These are phyloP conservation scores for Aspergillus intermedius DNA, from an alignment of 2,329 filamentous ascomycete species.

Conservation along the genomic window DNA sequence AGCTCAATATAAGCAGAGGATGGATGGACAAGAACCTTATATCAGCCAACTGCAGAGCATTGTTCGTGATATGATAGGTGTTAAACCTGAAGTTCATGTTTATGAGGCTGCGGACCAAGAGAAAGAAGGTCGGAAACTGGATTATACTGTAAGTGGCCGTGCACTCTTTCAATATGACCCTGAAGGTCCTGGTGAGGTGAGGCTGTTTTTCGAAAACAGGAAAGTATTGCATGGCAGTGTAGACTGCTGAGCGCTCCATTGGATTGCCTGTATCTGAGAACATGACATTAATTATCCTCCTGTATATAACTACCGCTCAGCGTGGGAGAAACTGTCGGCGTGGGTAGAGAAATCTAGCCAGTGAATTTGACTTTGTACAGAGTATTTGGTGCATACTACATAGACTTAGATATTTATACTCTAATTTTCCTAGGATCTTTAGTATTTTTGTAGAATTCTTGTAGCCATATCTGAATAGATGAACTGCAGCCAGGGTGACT, in stretches of 20 bases:
- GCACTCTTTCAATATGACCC: neutral
- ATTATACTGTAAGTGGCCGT: neutral
- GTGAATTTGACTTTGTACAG: neutral
- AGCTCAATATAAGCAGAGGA: neutral
- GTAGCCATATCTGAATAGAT: neutral
- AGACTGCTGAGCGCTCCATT: neutral
- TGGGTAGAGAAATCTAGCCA: neutral
- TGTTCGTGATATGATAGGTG: neutral
- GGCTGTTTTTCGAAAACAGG: neutral
- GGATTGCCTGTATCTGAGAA: neutral
- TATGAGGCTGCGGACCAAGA: neutral
- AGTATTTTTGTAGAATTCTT: neutral
- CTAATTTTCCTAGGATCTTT: neutral
- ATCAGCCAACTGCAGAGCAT: neutral
- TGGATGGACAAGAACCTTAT: neutral
- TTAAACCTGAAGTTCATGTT: neutral
- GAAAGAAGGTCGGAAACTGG: neutral
- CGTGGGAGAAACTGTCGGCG: neutral
- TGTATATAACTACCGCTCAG: neutral
- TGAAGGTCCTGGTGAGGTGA: neutral
- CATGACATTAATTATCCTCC: neutral
- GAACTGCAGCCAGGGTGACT: neutral
- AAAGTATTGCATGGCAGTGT: neutral
- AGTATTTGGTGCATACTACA: neutral
- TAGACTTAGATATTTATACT: neutral